A percentile compares a stretch with the other conserved stretches of the same genome.
phyloP scores from a whole-genome alignment of 495 filamentous ascomycete genomes.

The Talaromyces adpressus region DNA sequence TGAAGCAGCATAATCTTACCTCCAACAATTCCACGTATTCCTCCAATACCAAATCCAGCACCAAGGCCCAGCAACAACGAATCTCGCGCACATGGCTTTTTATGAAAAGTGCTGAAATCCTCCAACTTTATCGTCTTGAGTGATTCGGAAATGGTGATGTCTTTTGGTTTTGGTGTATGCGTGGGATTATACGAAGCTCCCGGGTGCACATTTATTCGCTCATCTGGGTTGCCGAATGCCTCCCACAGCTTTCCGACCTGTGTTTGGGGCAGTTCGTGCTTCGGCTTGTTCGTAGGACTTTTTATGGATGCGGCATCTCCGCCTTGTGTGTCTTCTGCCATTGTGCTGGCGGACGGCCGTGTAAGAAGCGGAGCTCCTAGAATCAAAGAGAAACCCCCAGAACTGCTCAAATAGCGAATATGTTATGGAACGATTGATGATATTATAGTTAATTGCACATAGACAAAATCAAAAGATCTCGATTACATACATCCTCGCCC shows the following conservation, averaged over 20 bases:
- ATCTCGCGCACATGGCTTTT: conserved; percentile 76
- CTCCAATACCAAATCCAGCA: conserved; percentile 66
- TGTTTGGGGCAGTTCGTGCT: conserved; percentile 35
- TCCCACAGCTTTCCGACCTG: conserved; percentile 47
- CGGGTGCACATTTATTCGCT: conserved; percentile 42
- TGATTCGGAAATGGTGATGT: conserved; percentile 47
- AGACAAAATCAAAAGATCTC: not conserved
- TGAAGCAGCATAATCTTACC: conserved; percentile 41
- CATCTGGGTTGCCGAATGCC: conserved; percentile 42
- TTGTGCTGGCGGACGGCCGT: conserved; percentile 18
- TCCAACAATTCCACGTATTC: conserved; percentile 62
- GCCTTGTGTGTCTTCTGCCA: conserved; percentile 52
- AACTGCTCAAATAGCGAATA: not conserved
- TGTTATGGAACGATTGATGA: not conserved
- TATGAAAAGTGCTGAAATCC: conserved; percentile 69
- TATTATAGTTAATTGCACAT: not conserved
- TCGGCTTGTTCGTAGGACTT: conserved; percentile 21
- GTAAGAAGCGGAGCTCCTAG: not conserved
- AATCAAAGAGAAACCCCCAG: not conserved
- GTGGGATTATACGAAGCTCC: conserved; percentile 38
- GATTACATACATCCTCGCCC: not conserved
- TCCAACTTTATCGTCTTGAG: conserved; percentile 48
- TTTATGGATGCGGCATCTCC: not conserved
- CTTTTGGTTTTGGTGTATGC: conserved; percentile 32
- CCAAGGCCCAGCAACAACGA: conserved; percentile 77